These are phyloP conservation scores for Blastobotrys persicus DNA, from an alignment of 1,139 yeast species.

Conservation along the genomic window DNA sequence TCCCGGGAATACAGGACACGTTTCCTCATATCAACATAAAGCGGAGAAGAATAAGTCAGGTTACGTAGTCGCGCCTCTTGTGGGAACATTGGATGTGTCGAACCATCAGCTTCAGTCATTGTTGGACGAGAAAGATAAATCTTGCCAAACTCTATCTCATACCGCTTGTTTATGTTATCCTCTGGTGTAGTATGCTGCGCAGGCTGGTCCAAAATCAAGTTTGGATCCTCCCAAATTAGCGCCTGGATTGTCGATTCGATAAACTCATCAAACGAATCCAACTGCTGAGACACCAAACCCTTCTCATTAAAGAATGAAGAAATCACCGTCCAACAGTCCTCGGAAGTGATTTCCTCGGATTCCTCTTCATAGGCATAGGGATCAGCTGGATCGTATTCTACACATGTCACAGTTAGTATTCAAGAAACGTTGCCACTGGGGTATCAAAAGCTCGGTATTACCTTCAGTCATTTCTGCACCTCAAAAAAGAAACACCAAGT, in stretches of 20 bases:
- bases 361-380: constrained; percentile 70
- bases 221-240: constrained; percentile 93
- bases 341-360: constrained; percentile 76
- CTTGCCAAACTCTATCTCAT: constrained; percentile 94
- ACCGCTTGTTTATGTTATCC: constrained; percentile 86
- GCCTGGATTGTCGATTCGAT: constrained; percentile 96
- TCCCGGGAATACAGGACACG: constrained; percentile 83
- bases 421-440: background rate
- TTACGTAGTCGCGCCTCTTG: constrained; percentile 97
- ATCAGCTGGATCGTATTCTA: constrained; percentile 39
- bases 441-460: background rate
- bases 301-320: constrained; percentile 94
- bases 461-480: background rate
- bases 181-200: constrained; percentile 94
- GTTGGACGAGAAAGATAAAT: constrained; percentile 95
- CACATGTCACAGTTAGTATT: background rate
- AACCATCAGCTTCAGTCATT: constrained; percentile 99
- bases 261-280: constrained; percentile 97
- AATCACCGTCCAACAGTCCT: constrained; percentile 98
- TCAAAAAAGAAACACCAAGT: background rate
- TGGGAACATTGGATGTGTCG: constrained; percentile 97
- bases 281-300: constrained; percentile 95
- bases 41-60: constrained; percentile 91
- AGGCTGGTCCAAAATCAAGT: constrained; percentile 91
- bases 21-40: constrained; percentile 94